Evolutionary conservation across 768 basidiomycete genomes (phyloP).

Genomic region (Auricularia sp.): DNA sequence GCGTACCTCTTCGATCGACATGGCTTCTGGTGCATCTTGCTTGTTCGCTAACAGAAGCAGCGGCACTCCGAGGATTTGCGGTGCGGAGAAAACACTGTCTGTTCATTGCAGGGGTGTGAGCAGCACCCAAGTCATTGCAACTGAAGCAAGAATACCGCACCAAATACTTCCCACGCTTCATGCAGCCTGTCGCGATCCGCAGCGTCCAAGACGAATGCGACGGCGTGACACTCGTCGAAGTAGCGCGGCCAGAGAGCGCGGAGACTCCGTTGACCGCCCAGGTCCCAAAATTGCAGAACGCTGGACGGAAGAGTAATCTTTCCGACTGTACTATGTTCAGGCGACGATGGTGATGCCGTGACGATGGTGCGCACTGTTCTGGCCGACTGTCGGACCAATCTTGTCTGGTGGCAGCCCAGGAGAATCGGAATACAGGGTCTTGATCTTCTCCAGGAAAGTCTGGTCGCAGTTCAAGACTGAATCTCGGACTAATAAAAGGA

Average conservation of each 20-base stretch:
- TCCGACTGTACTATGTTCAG: conserved; percentile 47
- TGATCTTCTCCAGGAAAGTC: conserved; percentile 89
- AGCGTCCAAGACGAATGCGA: conserved; percentile 91
- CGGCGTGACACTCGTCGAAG: conserved; percentile 94
- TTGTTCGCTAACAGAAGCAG: conserved; percentile 92
- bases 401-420: conserved; percentile 86
- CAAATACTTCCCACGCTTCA: conserved; percentile 97
- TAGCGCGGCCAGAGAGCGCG: conserved; percentile 90
- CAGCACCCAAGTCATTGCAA: background rate
- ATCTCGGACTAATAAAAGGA: background rate
- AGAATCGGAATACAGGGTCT: conserved; percentile 78
- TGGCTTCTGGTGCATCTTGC: conserved; percentile 71
- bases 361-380: conserved; percentile 63
- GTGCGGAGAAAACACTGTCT: conserved; percentile 80
- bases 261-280: conserved; percentile 91
- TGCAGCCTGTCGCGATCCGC: conserved; percentile 78
- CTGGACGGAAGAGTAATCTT: conserved; percentile 89
- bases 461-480: conserved; percentile 18
- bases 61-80: conserved; percentile 83
- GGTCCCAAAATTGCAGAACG: conserved; percentile 92
- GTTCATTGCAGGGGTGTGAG: conserved; percentile 22
- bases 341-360: background rate
- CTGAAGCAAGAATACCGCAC: conserved; percentile 35
- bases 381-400: conserved; percentile 93
- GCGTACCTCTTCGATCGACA: conserved; percentile 84